Base-by-base conservation (phyloP, 768 basidiomycete genomes). In the Kwoniella bestiolae region DNA sequence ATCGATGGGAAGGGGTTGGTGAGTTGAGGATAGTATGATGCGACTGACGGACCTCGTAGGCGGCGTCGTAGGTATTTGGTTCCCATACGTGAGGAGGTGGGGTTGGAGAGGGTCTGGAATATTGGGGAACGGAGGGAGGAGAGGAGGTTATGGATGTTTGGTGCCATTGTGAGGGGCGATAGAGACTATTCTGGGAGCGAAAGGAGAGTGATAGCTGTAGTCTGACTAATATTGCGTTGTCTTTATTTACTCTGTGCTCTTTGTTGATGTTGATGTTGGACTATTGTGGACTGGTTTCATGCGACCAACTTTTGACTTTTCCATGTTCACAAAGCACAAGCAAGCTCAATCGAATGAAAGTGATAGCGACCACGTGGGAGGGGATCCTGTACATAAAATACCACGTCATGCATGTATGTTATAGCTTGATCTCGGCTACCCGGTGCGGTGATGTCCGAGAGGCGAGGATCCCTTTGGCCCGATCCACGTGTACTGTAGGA, bases 41-140 rank as follows among this genome's bases (percentile, higher is more conserved):
- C 77, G 89, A 96, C 91, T 28, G 91, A 86, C 0, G 92, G 92
- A 0, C 94, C 95, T 0, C 89, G 87, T 35, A 97, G 86, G 18
- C 90, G 85, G 14, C 86, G 84, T 21, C 90, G 88, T 50, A 97
- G 87, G 83, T 95, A 93, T 83, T 97, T 97, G 28, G 92, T 90
- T 18, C 95, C 95, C 0, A 91, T 94, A 18, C 94, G 88, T 14
- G 87, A 78, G 28, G 86, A 86, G 2, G 85, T 85, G 0, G 94
- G 94, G 82, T 97, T 97, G 82, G 90, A 92, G 3, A 89, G 84
- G 8, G 92, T 95, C 76, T 92, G 87, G 76, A 97, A 95, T 58
- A 97, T 86, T 26, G 68, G 62, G 29, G 78, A 78, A 8, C 75
- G 79, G 53, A 79, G 59, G 31, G 71, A 68, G 11, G 71, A 69